Conservation (phyloP, 768 basidiomycete species). For the Leccinum barrowsii region DNA sequence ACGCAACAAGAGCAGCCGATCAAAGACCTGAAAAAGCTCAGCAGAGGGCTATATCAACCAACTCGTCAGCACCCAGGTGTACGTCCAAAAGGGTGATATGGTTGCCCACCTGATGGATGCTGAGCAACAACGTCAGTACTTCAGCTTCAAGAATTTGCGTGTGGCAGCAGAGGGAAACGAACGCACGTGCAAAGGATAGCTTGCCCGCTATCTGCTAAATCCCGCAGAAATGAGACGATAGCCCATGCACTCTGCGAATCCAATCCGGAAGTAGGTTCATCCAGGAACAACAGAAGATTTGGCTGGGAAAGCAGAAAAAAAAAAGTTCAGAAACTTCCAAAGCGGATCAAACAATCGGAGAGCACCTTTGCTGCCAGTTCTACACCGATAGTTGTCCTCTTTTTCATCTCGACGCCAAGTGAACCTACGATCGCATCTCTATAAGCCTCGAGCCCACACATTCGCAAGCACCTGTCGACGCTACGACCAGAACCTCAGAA, state of each 20-base stretch:
- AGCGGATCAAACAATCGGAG: background rate
- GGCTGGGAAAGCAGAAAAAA: slow-evolving; percentile 41
- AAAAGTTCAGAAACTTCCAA: background rate
- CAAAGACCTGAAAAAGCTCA: slow-evolving; percentile 79
- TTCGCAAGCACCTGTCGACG: slow-evolving; percentile 53
- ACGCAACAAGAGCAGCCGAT: slow-evolving; percentile 70
- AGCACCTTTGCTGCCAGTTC: slow-evolving; percentile 74
- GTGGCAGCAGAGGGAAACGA: background rate
- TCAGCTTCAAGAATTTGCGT: background rate
- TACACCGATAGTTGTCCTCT: slow-evolving; percentile 83
- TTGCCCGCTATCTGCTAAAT: slow-evolving; percentile 77
- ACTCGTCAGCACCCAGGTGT: background rate
- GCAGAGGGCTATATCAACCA: slow-evolving; percentile 58
- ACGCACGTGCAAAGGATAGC: slow-evolving; percentile 86
- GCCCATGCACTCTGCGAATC: slow-evolving; percentile 88
- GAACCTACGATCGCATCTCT: slow-evolving; percentile 69
- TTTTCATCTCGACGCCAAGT: slow-evolving; percentile 67
- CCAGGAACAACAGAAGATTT: slow-evolving; percentile 76
- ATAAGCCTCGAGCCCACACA: slow-evolving; percentile 61
- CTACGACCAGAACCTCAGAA: slow-evolving; percentile 25
- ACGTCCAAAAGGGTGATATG: no score
- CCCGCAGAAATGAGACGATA: slow-evolving; percentile 69
- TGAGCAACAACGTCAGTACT: background rate
- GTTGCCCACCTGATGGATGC: slow-evolving; percentile 39
- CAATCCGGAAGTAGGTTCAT: slow-evolving; percentile 86